Evolutionary conservation across 2,329 filamentous ascomycete genomes (phyloP), one percentile per base, ranked within the genome.

Genomic region (Emmonsia crescens): DNA sequence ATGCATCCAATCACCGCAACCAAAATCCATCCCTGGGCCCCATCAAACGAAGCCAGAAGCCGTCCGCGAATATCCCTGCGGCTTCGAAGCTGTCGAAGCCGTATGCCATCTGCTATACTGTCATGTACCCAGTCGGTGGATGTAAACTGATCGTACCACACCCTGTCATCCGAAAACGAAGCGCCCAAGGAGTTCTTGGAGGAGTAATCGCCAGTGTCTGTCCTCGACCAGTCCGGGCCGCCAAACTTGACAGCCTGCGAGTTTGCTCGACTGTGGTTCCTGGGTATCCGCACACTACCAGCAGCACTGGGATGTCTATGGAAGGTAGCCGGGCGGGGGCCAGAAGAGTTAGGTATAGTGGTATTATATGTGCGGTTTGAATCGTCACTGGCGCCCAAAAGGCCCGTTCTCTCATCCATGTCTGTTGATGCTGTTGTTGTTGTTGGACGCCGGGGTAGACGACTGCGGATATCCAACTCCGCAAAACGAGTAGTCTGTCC

Each of bases 121-220:
- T 99, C 94, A 72, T 96, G 93, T 0, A 99, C 92, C 94, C 94
- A 99, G 74, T 99, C 93, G 61, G 91, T 96, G 6, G 90, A 96
- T 5, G 91, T 96, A 71, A 96, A 96, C 75, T 99, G 94, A 78
- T 99, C 94, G 76, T 97, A 97, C 94, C 94, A 97, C 10, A 95
- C 89, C 63, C 94, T 86, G 67, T 97, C 91, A 70, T 96, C 89
- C 58, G 87, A 79, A 68, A 85, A 87, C 10, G 88, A 76, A 4
- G 85, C 86, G 40, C 80, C 77, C 69, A 86, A 89, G 31, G 42
- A 55, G 3, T 38, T 38, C 36, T 64, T 61, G 14, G 61, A 57
- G 9, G 52, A 87, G 33, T 85, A 87, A 33, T 85, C 83, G 49
- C 75, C 81, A 6, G 79, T 80, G 55, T 79, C 72, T 14, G 72